Base-by-base conservation (phyloP, 257 asterid genomes). In the Nicotiana tabacum region DNA sequence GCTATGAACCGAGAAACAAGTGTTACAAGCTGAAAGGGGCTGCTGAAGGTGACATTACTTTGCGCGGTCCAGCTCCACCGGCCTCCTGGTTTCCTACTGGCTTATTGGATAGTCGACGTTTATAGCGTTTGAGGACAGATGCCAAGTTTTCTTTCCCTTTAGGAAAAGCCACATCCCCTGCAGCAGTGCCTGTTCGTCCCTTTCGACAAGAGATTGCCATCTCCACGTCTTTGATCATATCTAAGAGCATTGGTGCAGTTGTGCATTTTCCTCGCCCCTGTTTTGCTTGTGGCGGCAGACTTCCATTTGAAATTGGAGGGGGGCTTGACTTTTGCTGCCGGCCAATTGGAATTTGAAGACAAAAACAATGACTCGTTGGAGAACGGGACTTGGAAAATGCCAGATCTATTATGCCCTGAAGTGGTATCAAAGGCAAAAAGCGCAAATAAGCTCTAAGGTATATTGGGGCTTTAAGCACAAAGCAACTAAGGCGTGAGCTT, bases 161-260 rank as follows among this genome's bases (percentile, higher is more conserved):
- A 1, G 98, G 99, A 60, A 94, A 96, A 58, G 99, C 99, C n/a
- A 96, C 98, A 10, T 94, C 99, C n/a, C 99, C 98, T 6, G 99
- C 99, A 39, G 99, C 98, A 33, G 99, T 96, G 61, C 99, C 99
- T 18, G 97, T 86, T 83, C 99, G 87, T 33, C 99, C 99, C 91
- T 96, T 96, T 12, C 99, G 91, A 82, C 91, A 90, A n/a, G 98
- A 92, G 46, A 96, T 93, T 9, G 98, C 98, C 0, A 81, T 84
- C 82, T 96, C 99, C 11, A 93, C 94, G 16, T 94, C 98, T 85
- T 92, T 96, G 83, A 90, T 83, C 29, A 90, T 84, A 39, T 96
- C 99, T 33, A 96, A 83, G 37, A 96, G 89, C 88, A 89, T 87
- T 27, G 94, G 72, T 21, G 97, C 92, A 58, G 95, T 94, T 0